Evolutionary conservation across 768 basidiomycete species (phyloP), one percentile per base, ranked within the genome.

Genomic region (Jaapia argillacea): DNA sequence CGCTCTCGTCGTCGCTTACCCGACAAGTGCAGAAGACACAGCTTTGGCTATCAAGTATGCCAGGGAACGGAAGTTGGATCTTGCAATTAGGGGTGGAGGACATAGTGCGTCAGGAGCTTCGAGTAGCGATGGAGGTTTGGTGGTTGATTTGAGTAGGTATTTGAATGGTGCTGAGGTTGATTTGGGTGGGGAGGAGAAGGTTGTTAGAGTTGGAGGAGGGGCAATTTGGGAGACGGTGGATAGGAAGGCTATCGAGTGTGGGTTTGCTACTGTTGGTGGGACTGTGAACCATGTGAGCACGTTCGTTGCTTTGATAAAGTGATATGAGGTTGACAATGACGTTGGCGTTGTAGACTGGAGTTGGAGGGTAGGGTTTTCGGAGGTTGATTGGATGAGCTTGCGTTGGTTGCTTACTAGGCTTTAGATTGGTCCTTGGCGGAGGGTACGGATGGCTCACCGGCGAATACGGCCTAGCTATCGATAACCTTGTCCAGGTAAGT

Each of bases 111-210:
- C 64, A 20, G 72, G 69, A 5, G 61, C 69, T 12, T 74, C 72
- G 1, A 72, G 71, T 2, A 47, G 49, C 21, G 66, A 72, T 24
- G 72, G 75, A 3, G 72, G 75, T 13, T 46, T 77, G 42, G 72
- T 76, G n/a, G 67, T 77, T 40, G 74, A 76, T 53, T 62, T 74
- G 6, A 68, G 67, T 22, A 59, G 65, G 6, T n/a, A n/a, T n/a
- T 24, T 75, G 27, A 64, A 58, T 40, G 45, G 46, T 0, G 70
- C 64, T 5, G 50, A 51, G 13, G 60, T 75, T 28, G 67, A 73
- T 48, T 53, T 59, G 12, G 59, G 57, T 13, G 54, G 58, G 41
- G 59, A 58, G 40, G 45, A 65, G 3, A 68, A 59, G 3, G 60
- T 64, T 45, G 71, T 57, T 4, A 62, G 64, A 41, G 67, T 73